phyloP scores from a whole-genome alignment of 2,329 filamentous ascomycete genomes.

The Zymoseptoria crescenta region DNA sequence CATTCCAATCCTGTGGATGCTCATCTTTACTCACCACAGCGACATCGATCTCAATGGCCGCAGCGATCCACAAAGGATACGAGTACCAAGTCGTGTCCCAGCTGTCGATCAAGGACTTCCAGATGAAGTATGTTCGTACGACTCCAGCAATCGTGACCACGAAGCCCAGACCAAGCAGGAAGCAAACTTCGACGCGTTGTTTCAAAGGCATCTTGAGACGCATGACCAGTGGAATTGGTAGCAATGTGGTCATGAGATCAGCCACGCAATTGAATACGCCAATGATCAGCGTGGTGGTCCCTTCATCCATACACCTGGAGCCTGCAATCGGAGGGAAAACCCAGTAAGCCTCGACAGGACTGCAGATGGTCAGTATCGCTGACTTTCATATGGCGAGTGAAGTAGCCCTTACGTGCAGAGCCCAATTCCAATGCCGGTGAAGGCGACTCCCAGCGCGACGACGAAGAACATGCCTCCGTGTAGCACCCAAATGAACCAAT shows the following conservation, averaged over 20 bases:
- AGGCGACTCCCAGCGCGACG: slow-evolving; percentile 32
- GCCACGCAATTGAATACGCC: slow-evolving; percentile 39
- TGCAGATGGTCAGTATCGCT: slow-evolving; percentile 13
- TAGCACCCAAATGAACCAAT: slow-evolving; percentile 34
- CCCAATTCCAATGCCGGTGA: slow-evolving; percentile 33
- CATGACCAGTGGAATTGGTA: slow-evolving; percentile 39
- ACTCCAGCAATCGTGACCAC: slow-evolving; percentile 37
- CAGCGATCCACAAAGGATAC: slow-evolving; percentile 41
- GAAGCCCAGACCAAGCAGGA: slow-evolving; percentile 36
- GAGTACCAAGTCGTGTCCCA: slow-evolving; percentile 38
- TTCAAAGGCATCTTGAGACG: slow-evolving; percentile 36
- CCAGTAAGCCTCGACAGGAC: slow-evolving; percentile 39
- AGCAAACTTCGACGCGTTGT: slow-evolving; percentile 33
- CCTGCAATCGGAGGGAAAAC: slow-evolving; percentile 25
- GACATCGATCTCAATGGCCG: slow-evolving; percentile 40
- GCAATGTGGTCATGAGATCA: slow-evolving; percentile 35
- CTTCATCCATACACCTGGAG: slow-evolving; percentile 37
- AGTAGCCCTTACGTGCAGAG: slow-evolving; percentile 30
- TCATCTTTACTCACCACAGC: slow-evolving; percentile 34
- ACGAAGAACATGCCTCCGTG: slow-evolving; percentile 34
- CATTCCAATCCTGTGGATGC: neutral
- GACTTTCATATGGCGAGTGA: neutral
- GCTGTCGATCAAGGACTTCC: slow-evolving; percentile 33
- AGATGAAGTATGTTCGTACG: slow-evolving; percentile 36
- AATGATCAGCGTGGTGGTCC: slow-evolving; percentile 30